A percentile compares a stretch with the other conserved stretches of the same genome.
Conservation (phyloP, 108 stramenopile species). For the Mayamaea pseudoterrestris region DNA sequence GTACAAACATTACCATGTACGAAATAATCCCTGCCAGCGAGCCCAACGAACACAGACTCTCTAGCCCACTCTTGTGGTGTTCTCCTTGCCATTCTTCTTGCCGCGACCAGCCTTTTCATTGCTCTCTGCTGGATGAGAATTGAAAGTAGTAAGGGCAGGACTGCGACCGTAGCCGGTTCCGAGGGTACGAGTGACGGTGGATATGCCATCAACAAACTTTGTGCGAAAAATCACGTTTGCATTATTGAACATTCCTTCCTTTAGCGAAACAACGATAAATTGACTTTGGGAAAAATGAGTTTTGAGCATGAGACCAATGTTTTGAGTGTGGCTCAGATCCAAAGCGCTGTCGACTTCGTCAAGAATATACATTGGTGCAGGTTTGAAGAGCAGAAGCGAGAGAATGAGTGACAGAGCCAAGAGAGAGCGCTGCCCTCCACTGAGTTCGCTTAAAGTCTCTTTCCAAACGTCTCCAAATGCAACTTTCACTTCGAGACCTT, state of each 20-base stretch:
- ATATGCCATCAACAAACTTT: slow-evolving; percentile 97
- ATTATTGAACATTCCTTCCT: slow-evolving; percentile 99
- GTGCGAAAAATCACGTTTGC: slow-evolving; percentile 99
- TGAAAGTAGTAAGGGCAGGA: slow-evolving; percentile 32
- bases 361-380: slow-evolving; percentile 99
- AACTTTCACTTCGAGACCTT: slow-evolving; percentile 96
- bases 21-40: too few species aligned
- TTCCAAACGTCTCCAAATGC: slow-evolving; percentile 97
- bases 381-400: slow-evolving; percentile 92
- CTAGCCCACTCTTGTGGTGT: too few species aligned
- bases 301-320: slow-evolving; percentile 99
- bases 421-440: slow-evolving; percentile 95
- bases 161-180: slow-evolving; percentile 51
- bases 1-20: too few species aligned
- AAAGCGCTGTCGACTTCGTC: slow-evolving; percentile 98
- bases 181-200: slow-evolving; percentile 90
- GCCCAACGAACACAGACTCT: too few species aligned
- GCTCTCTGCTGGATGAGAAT: too few species aligned
- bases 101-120: too few species aligned
- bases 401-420: slow-evolving; percentile 97
- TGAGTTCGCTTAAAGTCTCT: slow-evolving; percentile 94
- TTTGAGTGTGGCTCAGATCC: slow-evolving; percentile 98
- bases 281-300: slow-evolving; percentile 98
- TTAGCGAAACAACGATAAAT: slow-evolving; percentile 96
- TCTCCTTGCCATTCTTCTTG: too few species aligned